Base-by-base conservation (phyloP, 2,329 filamentous ascomycete genomes). In the Fusarium mexicanum region DNA sequence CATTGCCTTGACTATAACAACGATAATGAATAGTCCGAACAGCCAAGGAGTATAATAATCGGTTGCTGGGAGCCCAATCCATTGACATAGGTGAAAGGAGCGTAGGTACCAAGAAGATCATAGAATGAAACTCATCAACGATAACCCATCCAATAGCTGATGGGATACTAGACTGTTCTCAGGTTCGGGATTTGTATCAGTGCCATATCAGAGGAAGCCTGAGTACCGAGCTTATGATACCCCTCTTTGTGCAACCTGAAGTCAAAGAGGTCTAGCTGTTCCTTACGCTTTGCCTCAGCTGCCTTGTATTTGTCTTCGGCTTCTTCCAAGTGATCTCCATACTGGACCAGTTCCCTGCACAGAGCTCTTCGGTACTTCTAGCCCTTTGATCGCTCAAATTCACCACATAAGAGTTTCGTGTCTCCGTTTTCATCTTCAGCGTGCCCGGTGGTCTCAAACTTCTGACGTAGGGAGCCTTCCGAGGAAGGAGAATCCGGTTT, bases 241-340 rank as follows among this genome's bases (percentile, higher is more conserved):
- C 29, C 47, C 9, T 51, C 47, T 2, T 10, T 24, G 0, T 11
- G 18, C 2, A 51, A 0, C 2, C 22, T 33, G 0, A 3, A 24
- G 22, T 51, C 2, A 2, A 51, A 51, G 22, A 33, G 11, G 8
- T 35, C 48, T 1, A 54, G 24, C 5, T 18, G 35, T 1, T 54
- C 20, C 20, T 40, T 12, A 2, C 17, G 14, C 14, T n/a, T 29
- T 13, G 24, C 14, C 24, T 54, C 5, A 6, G 29, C n/a, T 29
- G 1, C 35, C 20, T 40, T 13, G 2, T 29, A n/a, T 7, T 54
- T 24, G 13, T 12, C 10, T n/a, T 40, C 4, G 0, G n/a, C 4
- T 12, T n/a, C 35, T 9, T 54, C 35, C 1, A 7, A 4, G 10
- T 5, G 35, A 29, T 40, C 51, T 22, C 51, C 51, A 2, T 38